Evolutionary conservation across 306 rosid species (phyloP).

Genomic region (Sesbania bispinosa): DNA sequence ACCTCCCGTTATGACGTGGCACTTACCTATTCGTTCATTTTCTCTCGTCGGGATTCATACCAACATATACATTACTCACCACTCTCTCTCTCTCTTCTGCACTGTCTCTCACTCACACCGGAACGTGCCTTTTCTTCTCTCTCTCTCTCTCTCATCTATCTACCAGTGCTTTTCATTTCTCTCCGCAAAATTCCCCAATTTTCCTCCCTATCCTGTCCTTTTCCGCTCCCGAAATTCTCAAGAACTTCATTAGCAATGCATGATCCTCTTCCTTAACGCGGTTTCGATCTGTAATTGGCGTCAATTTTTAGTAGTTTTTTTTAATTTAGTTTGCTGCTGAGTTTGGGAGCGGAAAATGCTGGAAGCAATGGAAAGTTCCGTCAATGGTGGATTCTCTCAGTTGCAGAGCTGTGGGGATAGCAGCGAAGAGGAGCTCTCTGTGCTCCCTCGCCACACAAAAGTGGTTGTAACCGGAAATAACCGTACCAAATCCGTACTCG

Average conservation of each 20-base stretch:
- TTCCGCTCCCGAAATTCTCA: constrained; percentile 33
- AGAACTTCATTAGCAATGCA: constrained; percentile 48
- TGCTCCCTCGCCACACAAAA: constrained; percentile 95
- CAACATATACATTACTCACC: constrained; percentile 24
- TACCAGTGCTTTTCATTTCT: constrained; percentile 47
- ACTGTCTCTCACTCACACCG: constrained; percentile 25
- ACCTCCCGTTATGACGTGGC: constrained; percentile 48
- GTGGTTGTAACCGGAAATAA: constrained; percentile 97
- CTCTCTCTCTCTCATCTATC: constrained; percentile 23
- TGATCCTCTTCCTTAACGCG: constrained; percentile 45
- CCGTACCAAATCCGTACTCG: constrained; percentile 94
- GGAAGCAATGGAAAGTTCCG: constrained; percentile 83
- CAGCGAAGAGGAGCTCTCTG: constrained; percentile 95
- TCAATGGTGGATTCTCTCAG: constrained; percentile 80
- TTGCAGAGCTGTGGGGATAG: constrained; percentile 92
- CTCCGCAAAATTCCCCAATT: constrained; percentile 47
- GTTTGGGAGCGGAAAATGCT: constrained; percentile 50
- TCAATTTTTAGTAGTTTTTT: not conserved
- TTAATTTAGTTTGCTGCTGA: not conserved
- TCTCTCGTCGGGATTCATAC: constrained; percentile 75
- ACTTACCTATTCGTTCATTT: constrained; percentile 25
- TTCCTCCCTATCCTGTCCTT: constrained; percentile 34
- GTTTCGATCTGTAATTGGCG: constrained; percentile 17
- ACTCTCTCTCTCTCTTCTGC: not conserved
- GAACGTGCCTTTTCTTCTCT: not conserved